phyloP scores from a whole-genome alignment of 495 filamentous ascomycete genomes.

The Pyrenopolyporus hunteri region DNA sequence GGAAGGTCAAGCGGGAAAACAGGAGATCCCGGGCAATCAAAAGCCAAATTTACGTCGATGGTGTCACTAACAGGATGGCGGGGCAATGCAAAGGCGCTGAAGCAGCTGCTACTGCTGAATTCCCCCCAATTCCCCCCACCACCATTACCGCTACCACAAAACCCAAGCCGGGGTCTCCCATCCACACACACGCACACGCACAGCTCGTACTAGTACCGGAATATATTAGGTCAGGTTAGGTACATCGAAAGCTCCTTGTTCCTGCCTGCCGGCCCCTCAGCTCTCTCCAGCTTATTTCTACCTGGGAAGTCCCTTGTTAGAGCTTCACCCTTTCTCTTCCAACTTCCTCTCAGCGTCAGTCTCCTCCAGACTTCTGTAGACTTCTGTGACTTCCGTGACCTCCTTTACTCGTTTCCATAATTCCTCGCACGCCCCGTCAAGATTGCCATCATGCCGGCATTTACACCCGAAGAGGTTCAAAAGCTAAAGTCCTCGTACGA shows the following conservation, averaged over 20 bases:
- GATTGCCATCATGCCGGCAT: slow-evolving; percentile 55
- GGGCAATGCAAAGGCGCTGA: slow-evolving; percentile 27
- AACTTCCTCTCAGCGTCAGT: not conserved
- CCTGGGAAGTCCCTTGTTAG: not conserved
- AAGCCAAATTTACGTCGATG: slow-evolving; percentile 7
- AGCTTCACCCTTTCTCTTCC: not conserved
- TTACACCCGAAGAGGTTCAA: slow-evolving; percentile 73
- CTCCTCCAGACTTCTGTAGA: too few relatives aligned
- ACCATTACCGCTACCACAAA: not conserved
- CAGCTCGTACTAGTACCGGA: too few relatives aligned
- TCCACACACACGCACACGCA: too few relatives aligned
- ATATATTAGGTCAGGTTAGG: not conserved
- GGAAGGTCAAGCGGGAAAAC: slow-evolving; percentile 7
- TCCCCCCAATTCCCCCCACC: slow-evolving; percentile 5
- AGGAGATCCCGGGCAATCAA: slow-evolving; percentile 6
- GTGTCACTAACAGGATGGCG: slow-evolving; percentile 21
- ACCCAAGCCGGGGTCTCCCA: not conserved
- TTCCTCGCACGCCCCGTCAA: not conserved
- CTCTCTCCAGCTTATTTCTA: slow-evolving; percentile 24
- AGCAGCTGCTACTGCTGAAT: slow-evolving; percentile 26
- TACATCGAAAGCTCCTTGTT: slow-evolving; percentile 12
- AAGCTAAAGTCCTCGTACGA: slow-evolving; percentile 79
- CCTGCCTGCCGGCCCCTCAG: slow-evolving; percentile 18
- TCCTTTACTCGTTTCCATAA: not conserved
- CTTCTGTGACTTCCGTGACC: too few relatives aligned